Conservation (phyloP, 2,329 filamentous ascomycete genomes). For the Simplicillium sp. region DNA sequence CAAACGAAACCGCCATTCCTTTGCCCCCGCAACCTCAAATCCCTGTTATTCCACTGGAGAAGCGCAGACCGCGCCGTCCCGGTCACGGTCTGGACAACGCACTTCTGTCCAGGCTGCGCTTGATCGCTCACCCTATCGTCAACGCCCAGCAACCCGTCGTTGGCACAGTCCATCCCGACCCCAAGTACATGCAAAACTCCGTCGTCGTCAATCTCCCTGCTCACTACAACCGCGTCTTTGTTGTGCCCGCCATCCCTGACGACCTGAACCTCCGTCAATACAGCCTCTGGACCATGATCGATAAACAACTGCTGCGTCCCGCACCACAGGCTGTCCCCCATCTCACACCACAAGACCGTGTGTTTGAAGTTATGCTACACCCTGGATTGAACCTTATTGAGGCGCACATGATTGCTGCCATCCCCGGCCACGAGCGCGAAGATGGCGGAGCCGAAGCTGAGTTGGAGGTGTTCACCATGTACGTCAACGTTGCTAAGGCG, state of each 20-base stretch:
- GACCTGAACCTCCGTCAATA: conserved; percentile 59
- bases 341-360: conserved; percentile 49
- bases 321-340: conserved; percentile 38
- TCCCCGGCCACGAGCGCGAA: conserved; percentile 49
- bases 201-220: conserved; percentile 61
- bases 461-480: conserved; percentile 69
- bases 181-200: conserved; percentile 59
- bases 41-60: conserved; percentile 22
- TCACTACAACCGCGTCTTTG: conserved; percentile 60
- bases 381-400: conserved; percentile 71
- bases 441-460: conserved; percentile 56
- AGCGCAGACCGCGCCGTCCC: conserved; percentile 16
- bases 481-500: conserved; percentile 56
- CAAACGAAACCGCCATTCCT: conserved; percentile 10
- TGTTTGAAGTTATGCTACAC: conserved; percentile 65
- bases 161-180: conserved; percentile 55
- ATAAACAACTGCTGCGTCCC: conserved; percentile 51
- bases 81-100: conserved; percentile 38
- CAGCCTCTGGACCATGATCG: conserved; percentile 66
- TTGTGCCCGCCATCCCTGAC: conserved; percentile 56
- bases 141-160: conserved; percentile 51
- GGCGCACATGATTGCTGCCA: conserved; percentile 65
- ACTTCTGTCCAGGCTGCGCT: conserved; percentile 55
- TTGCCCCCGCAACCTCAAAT: conserved; percentile 7
- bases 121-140: conserved; percentile 60